Evolutionary conservation across 1,284 basidiomycete genomes (phyloP), one percentile per base, ranked within the genome.

Genomic region (Boletus nobilissimus): DNA sequence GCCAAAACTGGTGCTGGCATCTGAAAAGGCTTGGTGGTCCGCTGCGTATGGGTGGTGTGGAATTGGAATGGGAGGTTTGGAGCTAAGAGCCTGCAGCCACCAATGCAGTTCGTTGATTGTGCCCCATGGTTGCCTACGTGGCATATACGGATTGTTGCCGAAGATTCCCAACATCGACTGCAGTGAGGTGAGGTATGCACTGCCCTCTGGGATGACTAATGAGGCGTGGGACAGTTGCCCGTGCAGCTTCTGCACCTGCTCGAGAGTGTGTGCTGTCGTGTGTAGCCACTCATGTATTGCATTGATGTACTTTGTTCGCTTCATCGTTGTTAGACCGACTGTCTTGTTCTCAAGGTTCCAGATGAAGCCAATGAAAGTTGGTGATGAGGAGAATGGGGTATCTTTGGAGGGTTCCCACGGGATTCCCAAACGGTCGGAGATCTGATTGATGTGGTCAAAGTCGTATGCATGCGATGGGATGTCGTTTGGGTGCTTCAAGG

Each of bases 161-260:
- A 80, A 84, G 1, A 79, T 74, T 16, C 74, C 64, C 0, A 86
- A 70, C 80, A 87, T 82, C 34, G 73, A 24, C 46, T 88, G 84
- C 6, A 89, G 78, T 5, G 48, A 65, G 39, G 82, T 86, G 74
- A 88, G 84, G 71, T 86, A 87, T 0, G 87, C 85, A 6, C 83
- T 71, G 11, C 87, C 87, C 14, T 66, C 73, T n/a, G 84, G 83
- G 6, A 87, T 54, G 4, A 87, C 82, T 16, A 81, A 76, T 26
- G 78, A 82, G 1, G 83, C 73, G 57, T 88, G 87, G 0, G 86
- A 79, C 0, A 89, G 80, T 48, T 86, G 85, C 3, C 88, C 85
- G 57, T 87, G 83, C 0, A 89, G 79, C 26, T 83, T 81, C 65
- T 86, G 80, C 0, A 84, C 81, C 4, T 88, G 80, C 11, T 84